A percentile compares a stretch with the other conserved stretches of the same genome.
Evolutionary conservation across 2,329 filamentous ascomycete genomes (phyloP).

Genomic region (Neonectria hederae): DNA sequence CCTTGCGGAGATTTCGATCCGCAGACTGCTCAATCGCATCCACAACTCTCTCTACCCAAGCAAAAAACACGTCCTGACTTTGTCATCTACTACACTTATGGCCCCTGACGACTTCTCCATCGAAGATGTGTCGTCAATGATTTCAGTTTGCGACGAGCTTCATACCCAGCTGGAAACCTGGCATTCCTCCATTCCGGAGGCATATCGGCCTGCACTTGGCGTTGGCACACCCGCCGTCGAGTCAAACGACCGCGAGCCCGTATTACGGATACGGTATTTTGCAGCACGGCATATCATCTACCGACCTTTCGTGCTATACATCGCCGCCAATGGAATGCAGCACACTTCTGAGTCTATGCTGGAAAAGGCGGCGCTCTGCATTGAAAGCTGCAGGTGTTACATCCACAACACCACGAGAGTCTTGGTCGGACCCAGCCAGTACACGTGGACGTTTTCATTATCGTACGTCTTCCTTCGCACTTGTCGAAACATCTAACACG

Average conservation of each 20-base stretch:
- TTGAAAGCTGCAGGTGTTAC: slow-evolving; percentile 46
- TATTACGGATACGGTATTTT: slow-evolving; percentile 47
- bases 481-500: background rate
- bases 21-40: slow-evolving; percentile 46
- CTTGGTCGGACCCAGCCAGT: slow-evolving; percentile 43
- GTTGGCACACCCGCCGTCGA: slow-evolving; percentile 22
- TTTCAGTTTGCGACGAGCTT: slow-evolving; percentile 43
- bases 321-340: slow-evolving; percentile 32
- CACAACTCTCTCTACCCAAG: slow-evolving; percentile 46
- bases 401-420: slow-evolving; percentile 42
- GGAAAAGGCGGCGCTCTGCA: slow-evolving; percentile 43
- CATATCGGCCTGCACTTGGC: slow-evolving; percentile 39
- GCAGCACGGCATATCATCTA: slow-evolving; percentile 48
- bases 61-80: slow-evolving; percentile 37
- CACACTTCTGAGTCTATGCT: slow-evolving; percentile 34
- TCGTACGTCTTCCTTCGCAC: slow-evolving; percentile 35
- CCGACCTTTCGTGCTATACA: slow-evolving; percentile 45
- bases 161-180: slow-evolving; percentile 44
- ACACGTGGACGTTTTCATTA: slow-evolving; percentile 48
- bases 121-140: slow-evolving; percentile 42
- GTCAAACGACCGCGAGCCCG: slow-evolving; percentile 37
- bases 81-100: slow-evolving; percentile 39
- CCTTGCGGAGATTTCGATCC: slow-evolving; percentile 47
- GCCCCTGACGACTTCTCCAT: slow-evolving; percentile 41
- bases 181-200: slow-evolving; percentile 46